A percentile compares a stretch with the other conserved stretches of the same genome.
Conservation (phyloP, 2,329 filamentous ascomycete species). For the Cladophialophora chaetospira region DNA sequence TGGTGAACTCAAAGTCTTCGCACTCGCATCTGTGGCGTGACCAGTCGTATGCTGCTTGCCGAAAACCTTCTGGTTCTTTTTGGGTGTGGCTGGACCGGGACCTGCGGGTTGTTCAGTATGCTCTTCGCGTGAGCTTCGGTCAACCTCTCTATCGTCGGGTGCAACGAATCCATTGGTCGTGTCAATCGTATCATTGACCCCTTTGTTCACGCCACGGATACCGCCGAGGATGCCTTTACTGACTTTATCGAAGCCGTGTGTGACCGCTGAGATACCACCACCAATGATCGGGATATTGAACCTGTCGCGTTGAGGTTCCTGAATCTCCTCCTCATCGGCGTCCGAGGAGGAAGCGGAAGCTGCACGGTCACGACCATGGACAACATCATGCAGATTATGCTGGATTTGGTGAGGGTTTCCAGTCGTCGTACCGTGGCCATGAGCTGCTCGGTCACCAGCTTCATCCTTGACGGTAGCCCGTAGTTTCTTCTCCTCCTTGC, state of each 20-base stretch:
- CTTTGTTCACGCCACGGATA: constrained; percentile 44
- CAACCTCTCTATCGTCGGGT: constrained; percentile 5
- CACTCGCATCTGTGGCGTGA: constrained; percentile 19
- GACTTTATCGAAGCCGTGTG: constrained; percentile 50
- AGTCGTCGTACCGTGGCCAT: constrained; percentile 55
- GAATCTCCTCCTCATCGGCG: constrained; percentile 36
- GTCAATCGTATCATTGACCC: constrained; percentile 40
- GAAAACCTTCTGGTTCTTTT: constrained; percentile 3
- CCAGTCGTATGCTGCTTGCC: constrained; percentile 9
- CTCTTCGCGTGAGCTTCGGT: constrained; percentile 15
- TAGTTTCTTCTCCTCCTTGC: constrained; percentile 42
- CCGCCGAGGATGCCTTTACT: constrained; percentile 49
- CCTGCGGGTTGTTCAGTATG: background rate
- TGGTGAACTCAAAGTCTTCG: background rate
- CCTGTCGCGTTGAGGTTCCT: constrained; percentile 18
- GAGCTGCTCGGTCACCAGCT: constrained; percentile 46
- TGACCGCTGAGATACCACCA: constrained; percentile 54
- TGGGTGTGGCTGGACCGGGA: background rate
- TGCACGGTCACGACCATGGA: constrained; percentile 37
- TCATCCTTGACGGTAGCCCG: constrained; percentile 55
- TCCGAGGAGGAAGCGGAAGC: constrained; percentile 32
- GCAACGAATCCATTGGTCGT: constrained; percentile 40
- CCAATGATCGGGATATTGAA: constrained; percentile 53
- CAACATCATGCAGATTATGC: constrained; percentile 51
- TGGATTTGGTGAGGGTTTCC: constrained; percentile 60